Percentiles rank a stretch among this genome's conserved stretches.
phyloP scores from a whole-genome alignment of 2,329 filamentous ascomycete genomes.

The Claviceps pusilla region DNA sequence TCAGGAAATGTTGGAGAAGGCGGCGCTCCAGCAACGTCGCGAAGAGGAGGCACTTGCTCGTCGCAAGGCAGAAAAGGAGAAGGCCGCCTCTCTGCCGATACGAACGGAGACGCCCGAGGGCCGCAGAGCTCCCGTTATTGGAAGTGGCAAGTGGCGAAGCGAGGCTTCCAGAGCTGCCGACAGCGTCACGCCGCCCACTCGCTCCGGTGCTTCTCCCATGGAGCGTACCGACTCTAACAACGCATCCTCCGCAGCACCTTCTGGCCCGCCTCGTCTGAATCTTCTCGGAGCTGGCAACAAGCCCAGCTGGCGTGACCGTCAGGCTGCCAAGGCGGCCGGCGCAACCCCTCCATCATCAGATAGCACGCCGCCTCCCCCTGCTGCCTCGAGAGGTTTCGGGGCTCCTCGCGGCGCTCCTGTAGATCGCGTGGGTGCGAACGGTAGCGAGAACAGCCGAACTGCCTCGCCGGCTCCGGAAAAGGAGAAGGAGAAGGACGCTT shows the following conservation, averaged over 20 bases:
- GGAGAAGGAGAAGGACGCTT: constrained; percentile 37
- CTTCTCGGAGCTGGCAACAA: constrained; percentile 45
- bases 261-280: constrained; percentile 44
- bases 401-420: constrained; percentile 22
- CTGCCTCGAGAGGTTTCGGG: constrained; percentile 23
- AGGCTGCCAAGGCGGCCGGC: constrained; percentile 34
- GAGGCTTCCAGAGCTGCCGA: constrained; percentile 17
- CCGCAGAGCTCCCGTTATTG: constrained; percentile 19
- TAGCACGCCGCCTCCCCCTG: constrained; percentile 30
- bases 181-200: constrained; percentile 16
- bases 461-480: constrained; percentile 27
- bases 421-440: constrained; percentile 28
- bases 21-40: constrained; percentile 58
- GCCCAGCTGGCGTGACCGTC: constrained; percentile 59
- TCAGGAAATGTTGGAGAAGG: constrained; percentile 52
- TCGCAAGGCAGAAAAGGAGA: constrained; percentile 50
- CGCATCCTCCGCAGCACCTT: constrained; percentile 15
- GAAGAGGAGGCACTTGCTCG: constrained; percentile 80
- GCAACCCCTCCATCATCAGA: constrained; percentile 23
- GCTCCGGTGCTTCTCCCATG: constrained; percentile 16
- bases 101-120: constrained; percentile 15
- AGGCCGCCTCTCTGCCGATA: constrained; percentile 10
- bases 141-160: constrained; percentile 27
- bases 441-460: constrained; percentile 25
- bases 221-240: constrained; percentile 36